These are phyloP conservation scores for Chytriomyces hyalinus DNA, from an alignment of 192 early-diverging fungal species.

Conservation along the genomic window DNA sequence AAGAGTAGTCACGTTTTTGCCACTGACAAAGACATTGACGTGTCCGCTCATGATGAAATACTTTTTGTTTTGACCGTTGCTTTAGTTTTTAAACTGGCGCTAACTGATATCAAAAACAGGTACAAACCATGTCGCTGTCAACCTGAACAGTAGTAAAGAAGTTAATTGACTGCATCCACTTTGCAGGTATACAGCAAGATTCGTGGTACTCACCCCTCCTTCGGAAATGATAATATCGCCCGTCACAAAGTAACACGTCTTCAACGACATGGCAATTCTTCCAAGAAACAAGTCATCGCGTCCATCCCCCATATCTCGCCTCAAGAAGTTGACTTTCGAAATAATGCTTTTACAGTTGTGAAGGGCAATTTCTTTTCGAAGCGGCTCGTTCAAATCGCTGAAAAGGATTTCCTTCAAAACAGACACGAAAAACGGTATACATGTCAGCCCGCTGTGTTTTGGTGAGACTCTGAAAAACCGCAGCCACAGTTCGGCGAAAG, in stretches of 20 bases:
- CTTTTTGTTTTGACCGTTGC: too few relatives aligned
- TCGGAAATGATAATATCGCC: slow-evolving; percentile 29
- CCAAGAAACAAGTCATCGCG: slow-evolving; percentile 34
- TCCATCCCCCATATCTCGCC: slow-evolving; percentile 27
- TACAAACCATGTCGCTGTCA: too few relatives aligned
- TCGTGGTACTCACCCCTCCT: slow-evolving; percentile 17
- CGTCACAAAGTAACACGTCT: slow-evolving; percentile 24
- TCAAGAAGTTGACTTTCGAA: slow-evolving; percentile 31
- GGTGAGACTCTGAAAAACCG: too few relatives aligned
- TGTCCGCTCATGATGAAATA: slow-evolving; percentile 20
- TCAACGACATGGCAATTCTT: slow-evolving; percentile 25
- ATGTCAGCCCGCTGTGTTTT: too few relatives aligned
- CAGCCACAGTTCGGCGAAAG: background rate
- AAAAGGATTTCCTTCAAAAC: slow-evolving; percentile 4
- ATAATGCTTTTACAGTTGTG: slow-evolving; percentile 36
- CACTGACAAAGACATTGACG: slow-evolving; percentile 45
- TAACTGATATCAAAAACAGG: slow-evolving; percentile 39
- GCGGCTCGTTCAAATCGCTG: slow-evolving; percentile 32
- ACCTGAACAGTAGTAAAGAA: too few relatives aligned
- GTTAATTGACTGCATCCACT: too few relatives aligned
- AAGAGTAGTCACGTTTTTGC: slow-evolving; percentile 35
- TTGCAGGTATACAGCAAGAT: too few relatives aligned
- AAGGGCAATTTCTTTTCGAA: slow-evolving; percentile 38
- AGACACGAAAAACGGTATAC: too few relatives aligned
- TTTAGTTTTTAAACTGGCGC: slow-evolving; percentile 48